Percentiles rank a stretch among this genome's conserved stretches.
Conservation (phyloP, 148 eudicot genomes). For the Rheum nobile region DNA sequence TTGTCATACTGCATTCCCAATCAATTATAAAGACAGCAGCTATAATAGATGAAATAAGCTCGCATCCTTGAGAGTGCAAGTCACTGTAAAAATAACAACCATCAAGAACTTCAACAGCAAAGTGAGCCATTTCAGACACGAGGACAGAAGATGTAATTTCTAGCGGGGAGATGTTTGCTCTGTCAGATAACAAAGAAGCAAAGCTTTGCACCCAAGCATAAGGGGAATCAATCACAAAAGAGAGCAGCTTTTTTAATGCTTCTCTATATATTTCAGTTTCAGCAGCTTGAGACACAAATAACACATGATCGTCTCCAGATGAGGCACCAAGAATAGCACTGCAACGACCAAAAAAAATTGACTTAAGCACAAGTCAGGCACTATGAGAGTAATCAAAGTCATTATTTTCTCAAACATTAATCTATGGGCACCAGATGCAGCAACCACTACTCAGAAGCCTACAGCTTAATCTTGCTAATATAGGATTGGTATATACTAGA, state of each 20-base stretch:
- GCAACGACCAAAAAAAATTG: constrained; percentile 14
- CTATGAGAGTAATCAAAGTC: background rate
- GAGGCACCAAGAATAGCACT: constrained; percentile 79
- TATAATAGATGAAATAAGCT: constrained; percentile 38
- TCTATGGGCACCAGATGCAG: background rate
- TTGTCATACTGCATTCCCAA: constrained; percentile 53
- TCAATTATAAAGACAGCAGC: constrained; percentile 47
- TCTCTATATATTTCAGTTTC: constrained; percentile 39
- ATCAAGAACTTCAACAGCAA: constrained; percentile 59
- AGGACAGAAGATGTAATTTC: constrained; percentile 18
- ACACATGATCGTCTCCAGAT: constrained; percentile 30
- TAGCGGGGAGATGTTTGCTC: constrained; percentile 16
- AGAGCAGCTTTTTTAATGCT: constrained; percentile 31
- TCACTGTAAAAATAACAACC: constrained; percentile 47
- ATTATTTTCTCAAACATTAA: background rate
- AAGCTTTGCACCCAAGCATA: constrained; percentile 42
- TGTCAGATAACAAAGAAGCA: constrained; percentile 26
- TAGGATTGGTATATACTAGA: background rate
- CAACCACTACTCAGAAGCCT: background rate
- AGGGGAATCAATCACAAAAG: constrained; percentile 46
- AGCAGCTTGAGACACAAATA: constrained; percentile 46
- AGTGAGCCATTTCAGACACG: constrained; percentile 46
- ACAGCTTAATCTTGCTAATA: background rate
- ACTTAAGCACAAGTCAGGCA: background rate
- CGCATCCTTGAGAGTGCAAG: constrained; percentile 34